Evolutionary conservation across 305 asterid genomes (phyloP), one percentile per base, ranked within the genome.

Genomic region (Solanum hybrid): DNA sequence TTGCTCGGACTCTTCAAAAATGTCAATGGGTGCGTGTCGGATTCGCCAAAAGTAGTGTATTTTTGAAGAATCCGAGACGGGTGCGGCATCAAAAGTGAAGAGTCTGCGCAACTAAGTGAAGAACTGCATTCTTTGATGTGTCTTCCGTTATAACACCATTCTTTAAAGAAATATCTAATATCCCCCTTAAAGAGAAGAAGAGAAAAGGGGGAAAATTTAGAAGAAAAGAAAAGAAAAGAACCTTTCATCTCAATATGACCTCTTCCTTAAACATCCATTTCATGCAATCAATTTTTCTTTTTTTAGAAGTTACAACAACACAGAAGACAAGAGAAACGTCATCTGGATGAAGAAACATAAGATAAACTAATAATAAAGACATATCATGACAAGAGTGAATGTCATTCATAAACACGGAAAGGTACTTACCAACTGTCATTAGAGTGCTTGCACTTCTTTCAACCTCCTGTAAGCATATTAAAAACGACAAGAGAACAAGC

Each of bases 391-490:
- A 20, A 88, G 78, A 88, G 42, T 77, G 51, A 77, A n/a, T 46
- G 89, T 18, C 83, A 69, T 88, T 37, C 84, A 88, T n/a, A 77
- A 31, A 86, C 42, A 88, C 64, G 74, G 67, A 71, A 84, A 83
- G 82, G 81, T 89, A 80, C 92, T 89, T 95, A 96, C 99, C 99
- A 89, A 97, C 92, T 73, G 99, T 96, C 98, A 94, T 94, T 90
- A 97, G 93, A 86, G 98, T 97, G 94, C 98, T 92, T 16, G 95
- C 94, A 90, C 95, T 97, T 90, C 99, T 93, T 91, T 97, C 99
- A 92, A 96, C 99, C 91, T 97, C 99, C 99, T 96, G 93, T 81
- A 79, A 89, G 14, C 46, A 42, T 76, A 73, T 34, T 82, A 75
- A 81, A 87, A 84, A 90, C 83, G 18, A 5, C 83, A 77, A 64